Base-by-base conservation (phyloP, 495 filamentous ascomycete species). In the Extremus antarcticus region DNA sequence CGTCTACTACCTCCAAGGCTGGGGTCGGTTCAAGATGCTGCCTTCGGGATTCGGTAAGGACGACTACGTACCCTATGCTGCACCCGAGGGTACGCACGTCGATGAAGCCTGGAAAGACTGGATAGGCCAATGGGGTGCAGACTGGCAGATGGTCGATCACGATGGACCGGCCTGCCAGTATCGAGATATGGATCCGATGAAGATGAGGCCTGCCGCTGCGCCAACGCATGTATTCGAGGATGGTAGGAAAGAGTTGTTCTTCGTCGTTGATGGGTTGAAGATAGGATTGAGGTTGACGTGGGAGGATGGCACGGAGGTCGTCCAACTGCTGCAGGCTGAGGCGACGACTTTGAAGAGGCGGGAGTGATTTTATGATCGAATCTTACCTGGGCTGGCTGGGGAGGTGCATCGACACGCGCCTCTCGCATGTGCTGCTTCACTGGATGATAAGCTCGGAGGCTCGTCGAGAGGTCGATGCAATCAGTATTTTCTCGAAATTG, bases 1-100 rank as follows among this genome's bases (percentile, higher is more conserved):
- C 3, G 8, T 57, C 3, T 51, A n/a, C 35, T 47, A 57, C 29
- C 48, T 57, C 32, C 43, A 52, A 25, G 55, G 39, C 15, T 57
- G 55, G 55, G n/a, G 8, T 17, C 17, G 49, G 22, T 46, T 46
- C 51, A n/a, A 19, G n/a, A 11, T 11, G 15, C 35, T 57, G 23
- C 22, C 55, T 19, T 13, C 16, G 13, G 25, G 24, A 3, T 57
- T 10, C 24, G 23, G 47, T 2, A 19, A 52, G 22, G 35, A 46
- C 29, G 40, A 57, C 24, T 46, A 29, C 17, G 38, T 46, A 3
- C 55, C 55, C 2, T 49, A 47, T 22, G 17, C 53, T 17, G 53
- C 53, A 7, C 24, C 24, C 2, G 22, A 55, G 21, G 45, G 22
- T 16, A 47, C 41, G 19, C 13, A 7, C 2, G 45, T 47, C 2